Evolutionary conservation across 345 rosid genomes (phyloP).

Genomic region (Salix arbutifolia): DNA sequence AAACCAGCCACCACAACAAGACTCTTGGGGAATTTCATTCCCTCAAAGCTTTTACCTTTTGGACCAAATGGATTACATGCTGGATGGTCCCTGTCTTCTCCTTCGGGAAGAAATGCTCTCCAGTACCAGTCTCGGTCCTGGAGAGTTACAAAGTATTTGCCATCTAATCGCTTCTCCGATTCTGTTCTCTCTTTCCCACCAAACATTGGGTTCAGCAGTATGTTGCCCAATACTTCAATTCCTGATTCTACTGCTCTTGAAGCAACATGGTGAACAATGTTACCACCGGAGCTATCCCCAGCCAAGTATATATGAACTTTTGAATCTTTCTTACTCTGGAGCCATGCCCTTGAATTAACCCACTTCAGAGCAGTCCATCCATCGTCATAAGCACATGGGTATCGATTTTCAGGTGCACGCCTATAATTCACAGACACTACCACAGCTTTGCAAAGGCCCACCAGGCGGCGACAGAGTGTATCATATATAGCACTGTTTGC

Average conservation of each 20-base stretch:
- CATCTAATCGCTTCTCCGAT: conserved; percentile 75
- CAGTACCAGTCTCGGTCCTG: conserved; percentile 88
- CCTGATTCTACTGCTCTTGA: conserved; percentile 61
- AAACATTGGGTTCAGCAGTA: conserved; percentile 85
- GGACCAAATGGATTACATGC: conserved; percentile 88
- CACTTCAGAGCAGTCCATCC: conserved; percentile 81
- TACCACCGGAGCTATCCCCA: conserved; percentile 94
- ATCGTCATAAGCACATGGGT: conserved; percentile 84
- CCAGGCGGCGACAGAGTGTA: conserved; percentile 70
- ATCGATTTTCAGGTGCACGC: conserved; percentile 78
- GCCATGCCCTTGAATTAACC: conserved; percentile 78
- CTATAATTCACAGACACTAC: conserved; percentile 90
- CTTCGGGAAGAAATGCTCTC: conserved; percentile 82
- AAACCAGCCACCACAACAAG: conserved; percentile 86
- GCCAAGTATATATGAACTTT: conserved; percentile 75
- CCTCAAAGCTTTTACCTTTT: conserved; percentile 48
- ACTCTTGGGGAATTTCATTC: conserved; percentile 65
- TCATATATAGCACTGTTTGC: conserved; percentile 79
- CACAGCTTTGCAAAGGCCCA: conserved; percentile 60
- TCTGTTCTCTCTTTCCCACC: conserved; percentile 78
- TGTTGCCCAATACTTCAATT: conserved; percentile 56
- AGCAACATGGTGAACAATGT: conserved; percentile 81
- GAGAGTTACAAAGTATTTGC: conserved; percentile 69
- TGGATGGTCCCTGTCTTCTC: conserved; percentile 77
- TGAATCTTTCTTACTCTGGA: conserved; percentile 56